phyloP scores from a whole-genome alignment of 2,329 filamentous ascomycete species.

The Rugonectria rugulosa region DNA sequence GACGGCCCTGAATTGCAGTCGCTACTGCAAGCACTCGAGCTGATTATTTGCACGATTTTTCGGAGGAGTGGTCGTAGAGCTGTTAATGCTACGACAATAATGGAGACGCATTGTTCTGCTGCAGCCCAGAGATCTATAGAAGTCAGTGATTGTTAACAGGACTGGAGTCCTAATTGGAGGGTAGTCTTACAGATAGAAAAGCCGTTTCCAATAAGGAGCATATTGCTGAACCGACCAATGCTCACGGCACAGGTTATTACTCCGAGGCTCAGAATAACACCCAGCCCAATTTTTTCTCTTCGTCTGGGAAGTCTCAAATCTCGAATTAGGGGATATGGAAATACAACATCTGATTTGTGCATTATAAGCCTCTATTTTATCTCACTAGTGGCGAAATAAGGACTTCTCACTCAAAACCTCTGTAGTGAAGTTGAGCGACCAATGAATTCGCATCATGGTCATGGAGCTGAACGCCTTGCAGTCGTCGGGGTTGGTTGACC shows the following conservation, averaged over 20 bases:
- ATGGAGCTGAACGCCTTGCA: constrained; percentile 29
- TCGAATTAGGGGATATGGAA: constrained; percentile 30
- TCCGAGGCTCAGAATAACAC: constrained; percentile 28
- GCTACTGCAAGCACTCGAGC: constrained; percentile 1
- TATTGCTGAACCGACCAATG: constrained; percentile 32
- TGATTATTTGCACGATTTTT: constrained; percentile 15
- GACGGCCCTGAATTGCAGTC: constrained; percentile 4
- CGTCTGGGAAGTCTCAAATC: constrained; percentile 25
- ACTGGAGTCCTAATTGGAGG: background rate
- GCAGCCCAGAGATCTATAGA: constrained; percentile 25
- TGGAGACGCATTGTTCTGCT: constrained; percentile 26
- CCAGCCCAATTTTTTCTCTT: constrained; percentile 32
- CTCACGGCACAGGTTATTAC: constrained; percentile 32
- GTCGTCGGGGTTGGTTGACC: constrained; percentile 1
- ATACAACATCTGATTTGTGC: constrained; percentile 24
- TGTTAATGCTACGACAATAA: constrained; percentile 26
- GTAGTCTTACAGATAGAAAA: constrained; percentile 21
- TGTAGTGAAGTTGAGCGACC: constrained; percentile 32
- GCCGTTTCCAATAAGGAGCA: constrained; percentile 17
- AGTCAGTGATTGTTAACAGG: background rate
- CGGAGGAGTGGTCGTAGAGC: constrained; percentile 21
- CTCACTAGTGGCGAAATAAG: too few species aligned
- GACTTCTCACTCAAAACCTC: constrained; percentile 31
- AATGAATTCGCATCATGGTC: constrained; percentile 32
- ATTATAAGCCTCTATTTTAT: too few species aligned